Conservation (phyloP, 2,329 filamentous ascomycete genomes). For the Fusarium lyarnte region DNA sequence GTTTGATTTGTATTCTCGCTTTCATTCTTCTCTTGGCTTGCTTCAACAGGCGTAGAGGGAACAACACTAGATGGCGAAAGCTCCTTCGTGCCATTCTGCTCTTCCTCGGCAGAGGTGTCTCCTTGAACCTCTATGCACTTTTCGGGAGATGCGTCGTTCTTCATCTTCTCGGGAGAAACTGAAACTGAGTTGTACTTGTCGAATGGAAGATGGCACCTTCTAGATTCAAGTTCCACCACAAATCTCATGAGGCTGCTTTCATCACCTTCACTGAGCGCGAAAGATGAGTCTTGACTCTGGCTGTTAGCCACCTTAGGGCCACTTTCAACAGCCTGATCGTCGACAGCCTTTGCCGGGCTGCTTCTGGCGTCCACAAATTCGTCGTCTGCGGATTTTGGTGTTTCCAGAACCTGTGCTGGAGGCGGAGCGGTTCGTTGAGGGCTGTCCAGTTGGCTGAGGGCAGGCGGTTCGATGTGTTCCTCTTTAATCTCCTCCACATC, state of each 20-base stretch:
- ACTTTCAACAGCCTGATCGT: slow-evolving; percentile 1
- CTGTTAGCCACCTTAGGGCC: slow-evolving; percentile 5
- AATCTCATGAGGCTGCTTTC: slow-evolving; percentile 60
- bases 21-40: slow-evolving; percentile 13
- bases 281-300: slow-evolving; percentile 47
- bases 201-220: slow-evolving; percentile 45
- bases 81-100: slow-evolving; percentile 17
- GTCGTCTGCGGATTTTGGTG: slow-evolving; percentile 57
- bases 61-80: slow-evolving; percentile 24
- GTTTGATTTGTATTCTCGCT: slow-evolving; percentile 17
- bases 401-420: slow-evolving; percentile 43
- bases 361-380: slow-evolving; percentile 61
- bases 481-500: slow-evolving; percentile 6
- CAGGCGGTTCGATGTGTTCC: not conserved
- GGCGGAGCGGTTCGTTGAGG: slow-evolving; percentile 31
- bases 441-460: slow-evolving; percentile 12
- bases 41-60: slow-evolving; percentile 39
- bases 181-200: slow-evolving; percentile 29
- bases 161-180: slow-evolving; percentile 25
- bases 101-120: slow-evolving; percentile 32
- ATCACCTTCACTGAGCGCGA: slow-evolving; percentile 56
- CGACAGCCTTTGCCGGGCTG: slow-evolving; percentile 49
- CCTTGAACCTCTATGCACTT: slow-evolving; percentile 38
- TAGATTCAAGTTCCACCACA: slow-evolving; percentile 60
- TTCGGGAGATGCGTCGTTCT: not conserved